A percentile compares a stretch with the other conserved stretches of the same genome.
Conservation (phyloP, 2,329 filamentous ascomycete genomes). For the Curvularia hawaiiensis region DNA sequence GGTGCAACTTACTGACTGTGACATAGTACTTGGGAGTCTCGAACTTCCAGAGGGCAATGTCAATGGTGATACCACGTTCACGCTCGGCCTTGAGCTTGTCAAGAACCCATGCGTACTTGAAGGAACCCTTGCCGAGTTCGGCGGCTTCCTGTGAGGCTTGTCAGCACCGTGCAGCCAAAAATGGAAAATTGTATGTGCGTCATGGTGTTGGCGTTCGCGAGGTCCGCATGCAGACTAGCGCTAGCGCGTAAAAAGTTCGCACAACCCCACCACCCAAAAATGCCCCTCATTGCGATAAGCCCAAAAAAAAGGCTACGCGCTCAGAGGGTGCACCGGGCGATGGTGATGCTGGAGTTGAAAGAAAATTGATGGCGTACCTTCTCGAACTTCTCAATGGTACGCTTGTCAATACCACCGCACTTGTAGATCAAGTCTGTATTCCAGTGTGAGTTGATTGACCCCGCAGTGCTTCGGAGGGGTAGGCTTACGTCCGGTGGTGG, state of each 20-base stretch:
- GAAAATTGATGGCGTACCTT: slow-evolving; percentile 70
- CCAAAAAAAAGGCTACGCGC: slow-evolving; percentile 40
- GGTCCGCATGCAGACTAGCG: slow-evolving; percentile 39
- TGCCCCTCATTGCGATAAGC: slow-evolving; percentile 46
- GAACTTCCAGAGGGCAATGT: slow-evolving; percentile 99
- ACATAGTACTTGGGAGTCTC: slow-evolving; percentile 98
- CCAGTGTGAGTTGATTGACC: slow-evolving; percentile 42
- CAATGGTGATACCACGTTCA: slow-evolving; percentile 99
- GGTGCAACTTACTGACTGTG: no score
- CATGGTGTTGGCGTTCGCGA: slow-evolving; percentile 43
- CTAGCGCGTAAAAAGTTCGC: slow-evolving; percentile 45
- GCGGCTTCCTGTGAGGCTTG: slow-evolving; percentile 78
- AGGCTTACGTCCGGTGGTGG: slow-evolving; percentile 80
- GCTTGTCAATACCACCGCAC: slow-evolving; percentile 99
- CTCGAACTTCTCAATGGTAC: slow-evolving; percentile 99
- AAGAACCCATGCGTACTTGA: slow-evolving; percentile 99
- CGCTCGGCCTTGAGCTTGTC: slow-evolving; percentile 99
- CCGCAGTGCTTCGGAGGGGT: slow-evolving; percentile 36
- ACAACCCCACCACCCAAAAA: slow-evolving; percentile 48
- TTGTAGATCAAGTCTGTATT: slow-evolving; percentile 97
- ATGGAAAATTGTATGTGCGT: slow-evolving; percentile 30
- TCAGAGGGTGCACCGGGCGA: slow-evolving; percentile 25
- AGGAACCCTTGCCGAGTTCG: slow-evolving; percentile 99
- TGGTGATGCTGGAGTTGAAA: slow-evolving; percentile 17
- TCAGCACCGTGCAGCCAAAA: slow-evolving; percentile 38